Percentiles rank a stretch among this genome's conserved stretches.
Conservation (phyloP, 139 green algal genomes). For the Trebouxia sp. region DNA sequence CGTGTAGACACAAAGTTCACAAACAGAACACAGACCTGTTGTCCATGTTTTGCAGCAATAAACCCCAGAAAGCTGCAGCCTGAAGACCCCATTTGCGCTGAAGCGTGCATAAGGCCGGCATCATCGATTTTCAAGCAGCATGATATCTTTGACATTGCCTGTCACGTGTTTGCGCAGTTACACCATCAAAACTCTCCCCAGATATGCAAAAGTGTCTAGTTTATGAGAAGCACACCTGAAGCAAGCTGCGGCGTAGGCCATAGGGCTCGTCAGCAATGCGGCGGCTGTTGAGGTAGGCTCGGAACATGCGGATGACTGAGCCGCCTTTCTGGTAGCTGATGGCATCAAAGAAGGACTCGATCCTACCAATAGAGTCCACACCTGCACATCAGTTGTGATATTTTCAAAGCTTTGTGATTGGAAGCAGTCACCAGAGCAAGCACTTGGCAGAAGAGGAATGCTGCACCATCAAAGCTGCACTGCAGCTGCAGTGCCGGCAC, state of each 20-base stretch:
- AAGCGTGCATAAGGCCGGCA: no score
- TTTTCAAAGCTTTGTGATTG: no score
- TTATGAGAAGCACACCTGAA: conserved; percentile 12
- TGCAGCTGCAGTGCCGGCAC: no score
- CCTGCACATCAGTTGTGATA: conserved; percentile 30
- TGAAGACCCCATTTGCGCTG: no score
- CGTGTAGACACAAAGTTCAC: no score
- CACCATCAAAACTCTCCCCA: not conserved
- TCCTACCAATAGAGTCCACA: conserved; percentile 38
- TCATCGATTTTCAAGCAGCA: not conserved
- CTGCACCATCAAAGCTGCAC: no score
- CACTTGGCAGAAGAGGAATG: no score
- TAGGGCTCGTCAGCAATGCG: not conserved
- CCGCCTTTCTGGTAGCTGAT: conserved; percentile 83
- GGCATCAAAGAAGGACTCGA: conserved; percentile 67
- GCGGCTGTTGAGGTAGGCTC: conserved; percentile 64
- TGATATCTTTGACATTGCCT: not conserved
- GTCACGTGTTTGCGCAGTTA: not conserved
- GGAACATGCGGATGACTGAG: conserved; percentile 88
- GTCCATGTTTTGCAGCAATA: no score
- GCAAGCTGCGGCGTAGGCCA: not conserved
- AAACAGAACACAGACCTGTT: no score
- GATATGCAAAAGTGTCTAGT: not conserved
- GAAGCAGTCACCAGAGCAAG: no score
- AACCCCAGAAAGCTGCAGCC: no score